Percentiles rank a stretch among this genome's conserved stretches.
Conservation (phyloP, 192 early-diverging fungal genomes). For the Coemansia umbellata region DNA sequence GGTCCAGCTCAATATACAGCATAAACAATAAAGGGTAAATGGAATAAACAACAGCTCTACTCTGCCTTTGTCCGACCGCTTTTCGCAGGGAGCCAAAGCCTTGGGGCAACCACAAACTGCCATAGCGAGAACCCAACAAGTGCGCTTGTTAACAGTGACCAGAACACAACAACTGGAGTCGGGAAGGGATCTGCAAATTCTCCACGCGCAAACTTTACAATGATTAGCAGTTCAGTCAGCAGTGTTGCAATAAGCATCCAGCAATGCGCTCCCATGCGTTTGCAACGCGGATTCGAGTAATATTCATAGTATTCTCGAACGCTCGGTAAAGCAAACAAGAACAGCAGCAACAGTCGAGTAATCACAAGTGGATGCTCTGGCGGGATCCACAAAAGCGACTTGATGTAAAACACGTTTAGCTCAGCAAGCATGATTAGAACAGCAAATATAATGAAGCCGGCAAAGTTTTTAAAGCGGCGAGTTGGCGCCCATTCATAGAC, state of each 20-base stretch:
- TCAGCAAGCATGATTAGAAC: constrained; percentile 59
- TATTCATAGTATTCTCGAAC: constrained; percentile 90
- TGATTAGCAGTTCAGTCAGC: constrained; percentile 87
- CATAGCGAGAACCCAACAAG: constrained; percentile 71
- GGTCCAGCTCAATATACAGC: no score
- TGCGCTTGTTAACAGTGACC: constrained; percentile 59
- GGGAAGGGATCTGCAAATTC: constrained; percentile 85
- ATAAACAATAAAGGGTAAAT: no score
- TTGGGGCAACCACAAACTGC: constrained; percentile 59
- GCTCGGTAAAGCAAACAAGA: constrained; percentile 83
- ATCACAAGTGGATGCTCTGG: constrained; percentile 80
- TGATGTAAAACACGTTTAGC: constrained; percentile 93
- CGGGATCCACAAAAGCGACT: constrained; percentile 89
- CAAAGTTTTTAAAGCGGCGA: constrained; percentile 81
- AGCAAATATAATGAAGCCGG: constrained; percentile 73
- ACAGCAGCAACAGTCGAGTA: constrained; percentile 70
- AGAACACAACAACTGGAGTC: constrained; percentile 63
- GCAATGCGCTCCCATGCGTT: constrained; percentile 88
- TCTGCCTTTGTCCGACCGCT: constrained; percentile 2
- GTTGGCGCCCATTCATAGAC: constrained; percentile 88
- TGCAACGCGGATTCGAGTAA: constrained; percentile 69
- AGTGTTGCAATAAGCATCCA: constrained; percentile 87
- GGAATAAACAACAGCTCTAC: no score
- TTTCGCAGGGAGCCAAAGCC: neutral
- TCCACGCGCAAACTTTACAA: constrained; percentile 81